Evolutionary conservation across 2,329 filamentous ascomycete species (phyloP).

Genomic region (Colletotrichum brevisporum): DNA sequence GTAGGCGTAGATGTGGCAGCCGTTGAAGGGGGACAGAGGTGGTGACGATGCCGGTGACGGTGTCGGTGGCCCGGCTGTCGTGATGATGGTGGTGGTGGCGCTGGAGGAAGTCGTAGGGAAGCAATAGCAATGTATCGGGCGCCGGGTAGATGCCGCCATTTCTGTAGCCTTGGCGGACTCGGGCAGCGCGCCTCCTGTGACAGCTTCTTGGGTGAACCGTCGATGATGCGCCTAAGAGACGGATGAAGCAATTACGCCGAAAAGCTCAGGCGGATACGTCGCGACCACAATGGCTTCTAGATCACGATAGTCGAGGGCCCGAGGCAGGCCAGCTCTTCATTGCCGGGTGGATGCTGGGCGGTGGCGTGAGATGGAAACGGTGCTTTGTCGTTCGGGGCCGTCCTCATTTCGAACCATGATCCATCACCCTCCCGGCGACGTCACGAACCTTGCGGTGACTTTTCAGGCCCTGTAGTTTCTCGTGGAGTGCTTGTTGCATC

Average conservation of each 20-base stretch:
- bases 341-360: conserved; percentile 5
- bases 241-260: too few species aligned
- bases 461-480: not conserved
- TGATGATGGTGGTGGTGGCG: not conserved
- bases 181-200: not conserved
- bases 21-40: conserved; percentile 1
- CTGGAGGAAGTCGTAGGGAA: not conserved
- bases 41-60: not conserved
- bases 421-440: not conserved
- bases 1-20: conserved; percentile 1
- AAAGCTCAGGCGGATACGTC: too few species aligned
- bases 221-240: too few species aligned
- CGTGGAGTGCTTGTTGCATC: not conserved
- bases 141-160: not conserved
- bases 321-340: not conserved
- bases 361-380: conserved; percentile 10
- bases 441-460: conserved; percentile 8
- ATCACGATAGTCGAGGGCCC: not conserved
- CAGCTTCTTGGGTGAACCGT: too few species aligned
- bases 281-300: not conserved
- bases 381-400: conserved; percentile 4
- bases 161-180: not conserved
- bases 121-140: not conserved
- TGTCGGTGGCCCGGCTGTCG: not conserved
- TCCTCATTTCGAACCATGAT: conserved; percentile 21